phyloP scores from a whole-genome alignment of 2,329 filamentous ascomycete genomes.

The Grosmannia serpens region DNA sequence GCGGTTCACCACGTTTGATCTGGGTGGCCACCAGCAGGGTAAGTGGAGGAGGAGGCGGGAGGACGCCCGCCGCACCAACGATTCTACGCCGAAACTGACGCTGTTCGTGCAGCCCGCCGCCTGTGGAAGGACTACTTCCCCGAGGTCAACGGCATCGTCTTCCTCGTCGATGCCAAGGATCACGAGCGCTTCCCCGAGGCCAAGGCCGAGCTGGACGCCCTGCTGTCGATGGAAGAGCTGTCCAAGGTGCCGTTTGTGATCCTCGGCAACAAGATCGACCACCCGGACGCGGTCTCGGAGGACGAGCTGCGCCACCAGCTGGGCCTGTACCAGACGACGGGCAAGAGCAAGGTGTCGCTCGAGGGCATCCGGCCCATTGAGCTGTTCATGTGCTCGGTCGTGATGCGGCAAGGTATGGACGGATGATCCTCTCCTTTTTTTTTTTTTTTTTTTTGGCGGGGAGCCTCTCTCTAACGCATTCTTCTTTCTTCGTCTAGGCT shows the following conservation, averaged over 20 bases:
- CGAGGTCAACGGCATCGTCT: constrained; percentile 92
- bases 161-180: constrained; percentile 96
- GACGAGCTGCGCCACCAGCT: constrained; percentile 88
- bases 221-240: constrained; percentile 94
- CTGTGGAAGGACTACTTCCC: constrained; percentile 97
- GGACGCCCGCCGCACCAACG: not conserved
- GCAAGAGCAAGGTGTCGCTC: constrained; percentile 81
- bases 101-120: constrained; percentile 56
- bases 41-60: constrained; percentile 15
- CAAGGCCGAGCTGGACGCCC: constrained; percentile 92
- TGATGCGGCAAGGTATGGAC: constrained; percentile 88
- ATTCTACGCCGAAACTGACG: not conserved
- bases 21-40: constrained; percentile 90
- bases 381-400: constrained; percentile 98
- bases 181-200: constrained; percentile 88
- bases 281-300: constrained; percentile 89
- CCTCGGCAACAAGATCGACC: constrained; percentile 98
- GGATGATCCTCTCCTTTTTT: constrained; percentile 8
- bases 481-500: constrained; percentile 39
- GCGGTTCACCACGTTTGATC: constrained; percentile 87
- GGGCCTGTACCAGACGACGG: constrained; percentile 90
- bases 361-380: constrained; percentile 93
- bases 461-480: not conserved
- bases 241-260: constrained; percentile 92
- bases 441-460: not conserved